These are phyloP conservation scores for Cyclotella baltica DNA, from an alignment of 108 stramenopile species.

Conservation along the genomic window DNA sequence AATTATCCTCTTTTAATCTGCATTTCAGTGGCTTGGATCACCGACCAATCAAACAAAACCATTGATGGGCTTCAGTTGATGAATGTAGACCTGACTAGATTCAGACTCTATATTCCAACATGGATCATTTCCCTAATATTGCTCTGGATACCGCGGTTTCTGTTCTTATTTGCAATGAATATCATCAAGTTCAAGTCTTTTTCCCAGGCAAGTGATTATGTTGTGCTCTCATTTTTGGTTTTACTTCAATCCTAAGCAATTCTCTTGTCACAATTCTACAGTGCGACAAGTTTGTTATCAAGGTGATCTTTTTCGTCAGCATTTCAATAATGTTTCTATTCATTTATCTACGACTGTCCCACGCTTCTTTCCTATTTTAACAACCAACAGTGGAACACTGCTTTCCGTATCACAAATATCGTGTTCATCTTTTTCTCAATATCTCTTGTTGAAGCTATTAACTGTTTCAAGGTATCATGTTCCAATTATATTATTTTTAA, in stretches of 20 bases:
- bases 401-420: conserved; percentile 39
- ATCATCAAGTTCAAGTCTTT: conserved; percentile 63
- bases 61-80: conserved; percentile 13
- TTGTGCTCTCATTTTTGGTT: background rate
- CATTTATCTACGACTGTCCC: background rate
- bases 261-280: conserved; percentile 6
- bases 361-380: background rate
- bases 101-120: conserved; percentile 47
- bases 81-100: conserved; percentile 16
- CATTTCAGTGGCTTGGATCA: conserved; percentile 6
- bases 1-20: background rate
- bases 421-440: conserved; percentile 42
- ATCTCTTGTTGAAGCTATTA: conserved; percentile 26
- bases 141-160: conserved; percentile 45
- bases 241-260: background rate
- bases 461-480: conserved; percentile 26
- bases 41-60: conserved; percentile 4
- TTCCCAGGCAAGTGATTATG: conserved; percentile 31
- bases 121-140: conserved; percentile 53
- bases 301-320: background rate
- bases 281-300: conserved; percentile 47
- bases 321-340: background rate
- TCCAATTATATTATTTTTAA: background rate
- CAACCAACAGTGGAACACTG: conserved; percentile 45
- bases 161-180: conserved; percentile 43